phyloP scores from a whole-genome alignment of 805 yeast species.

The Saturnispora diversa region DNA sequence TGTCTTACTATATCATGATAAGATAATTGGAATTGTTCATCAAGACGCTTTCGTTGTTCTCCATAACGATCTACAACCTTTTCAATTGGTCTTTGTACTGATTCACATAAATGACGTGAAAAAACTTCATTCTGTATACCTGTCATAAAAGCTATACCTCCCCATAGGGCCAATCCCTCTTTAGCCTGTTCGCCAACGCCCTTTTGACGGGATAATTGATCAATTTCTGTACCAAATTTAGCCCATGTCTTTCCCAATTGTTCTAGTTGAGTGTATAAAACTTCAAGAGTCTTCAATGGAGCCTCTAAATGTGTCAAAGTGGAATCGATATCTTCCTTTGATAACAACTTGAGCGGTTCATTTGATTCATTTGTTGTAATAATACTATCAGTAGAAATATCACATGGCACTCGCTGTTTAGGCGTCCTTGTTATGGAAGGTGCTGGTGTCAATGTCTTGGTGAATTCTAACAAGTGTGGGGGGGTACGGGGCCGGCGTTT shows the following conservation, averaged over 20 bases:
- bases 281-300: constrained; percentile 38
- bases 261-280: constrained; percentile 40
- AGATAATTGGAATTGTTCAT: constrained; percentile 44
- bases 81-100: constrained; percentile 47
- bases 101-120: constrained; percentile 45
- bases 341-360: constrained; percentile 43
- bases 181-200: constrained; percentile 48
- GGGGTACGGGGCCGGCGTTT: constrained; percentile 7
- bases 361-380: constrained; percentile 53
- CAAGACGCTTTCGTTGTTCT: constrained; percentile 37
- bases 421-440: neutral
- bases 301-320: constrained; percentile 43
- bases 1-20: constrained; percentile 44
- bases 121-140: constrained; percentile 73
- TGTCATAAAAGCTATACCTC: constrained; percentile 68
- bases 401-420: constrained; percentile 12
- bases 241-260: constrained; percentile 53
- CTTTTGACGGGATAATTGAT: constrained; percentile 51
- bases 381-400: constrained; percentile 38
- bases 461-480: constrained; percentile 6
- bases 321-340: constrained; percentile 41
- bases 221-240: constrained; percentile 64
- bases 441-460: constrained; percentile 4
- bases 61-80: constrained; percentile 39
- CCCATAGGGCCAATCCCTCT: constrained; percentile 60